These are phyloP conservation scores for Scenedesmus sp. DNA, from an alignment of 163 green algal species.

Conservation along the genomic window DNA sequence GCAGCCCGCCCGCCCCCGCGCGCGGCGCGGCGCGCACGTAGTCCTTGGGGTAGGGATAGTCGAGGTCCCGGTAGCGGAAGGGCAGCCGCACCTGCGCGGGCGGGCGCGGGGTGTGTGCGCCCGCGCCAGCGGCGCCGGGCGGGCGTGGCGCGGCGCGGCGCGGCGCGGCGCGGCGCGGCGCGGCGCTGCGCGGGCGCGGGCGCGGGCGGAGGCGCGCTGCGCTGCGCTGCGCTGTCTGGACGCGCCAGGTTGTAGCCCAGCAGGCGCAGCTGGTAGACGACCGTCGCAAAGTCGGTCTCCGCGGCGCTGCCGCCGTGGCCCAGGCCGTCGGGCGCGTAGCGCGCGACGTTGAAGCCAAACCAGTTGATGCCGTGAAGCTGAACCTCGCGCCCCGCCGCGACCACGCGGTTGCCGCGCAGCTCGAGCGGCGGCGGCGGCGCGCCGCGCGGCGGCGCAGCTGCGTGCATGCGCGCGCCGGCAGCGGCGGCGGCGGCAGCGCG, in stretches of 20 bases:
- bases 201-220: too few relatives aligned
- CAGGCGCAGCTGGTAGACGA: conserved; percentile 30
- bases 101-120: too few relatives aligned
- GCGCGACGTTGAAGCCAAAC: conserved; percentile 43
- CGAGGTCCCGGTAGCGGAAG: conserved; percentile 36
- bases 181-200: too few relatives aligned
- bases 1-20: too few relatives aligned
- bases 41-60: conserved; percentile 4
- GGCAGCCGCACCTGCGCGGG: conserved; percentile 30
- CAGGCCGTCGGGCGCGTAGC: conserved; percentile 26
- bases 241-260: conserved; percentile 43
- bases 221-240: too few relatives aligned
- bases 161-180: too few relatives aligned
- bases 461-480: too few relatives aligned
- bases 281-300: conserved; percentile 14
- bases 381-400: background rate
- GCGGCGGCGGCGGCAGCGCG: too few relatives aligned
- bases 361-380: conserved; percentile 24
- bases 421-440: background rate
- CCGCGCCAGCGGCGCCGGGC: too few relatives aligned
- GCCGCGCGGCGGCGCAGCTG: conserved; percentile 24
- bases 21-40: too few relatives aligned
- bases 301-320: conserved; percentile 5
- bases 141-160: too few relatives aligned
- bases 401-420: background rate